Percentiles rank a stretch among this genome's conserved stretches.
Conservation (phyloP, 352 stramenopile species). For the Phytophthora cryptogea region DNA sequence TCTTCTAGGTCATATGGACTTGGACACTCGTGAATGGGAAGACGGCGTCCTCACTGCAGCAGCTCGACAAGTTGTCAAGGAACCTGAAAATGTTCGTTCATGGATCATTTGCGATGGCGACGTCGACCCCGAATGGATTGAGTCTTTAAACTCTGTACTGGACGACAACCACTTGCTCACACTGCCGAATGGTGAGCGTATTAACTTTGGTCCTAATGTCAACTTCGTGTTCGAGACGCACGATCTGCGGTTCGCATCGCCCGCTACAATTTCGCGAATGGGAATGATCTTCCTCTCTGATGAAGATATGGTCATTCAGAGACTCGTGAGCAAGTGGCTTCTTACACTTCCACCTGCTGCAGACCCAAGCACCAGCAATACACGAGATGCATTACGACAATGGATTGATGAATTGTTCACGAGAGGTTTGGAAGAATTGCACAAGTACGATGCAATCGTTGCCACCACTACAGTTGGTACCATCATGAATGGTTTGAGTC, state of each 20-base stretch:
- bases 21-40: constrained; percentile 95
- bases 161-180: constrained; percentile 97
- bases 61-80: constrained; percentile 91
- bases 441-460: constrained; percentile 87
- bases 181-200: constrained; percentile 95
- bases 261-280: constrained; percentile 96
- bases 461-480: constrained; percentile 94
- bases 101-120: constrained; percentile 97
- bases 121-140: constrained; percentile 97
- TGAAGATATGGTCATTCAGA: constrained; percentile 84
- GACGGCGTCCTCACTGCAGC: constrained; percentile 95
- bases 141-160: constrained; percentile 95
- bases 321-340: constrained; percentile 85
- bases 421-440: constrained; percentile 82
- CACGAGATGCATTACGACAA: constrained; percentile 56
- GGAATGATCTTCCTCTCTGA: constrained; percentile 97
- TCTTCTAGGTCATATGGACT: constrained; percentile 94
- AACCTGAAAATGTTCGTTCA: constrained; percentile 84
- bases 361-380: constrained; percentile 27
- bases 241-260: constrained; percentile 93
- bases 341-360: constrained; percentile 35
- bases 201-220: constrained; percentile 94
- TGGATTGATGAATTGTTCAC: constrained; percentile 96
- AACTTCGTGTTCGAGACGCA: constrained; percentile 98
- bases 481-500: constrained; percentile 92